phyloP scores from a whole-genome alignment of 352 stramenopile species.

The Pythium scleroteichum region DNA sequence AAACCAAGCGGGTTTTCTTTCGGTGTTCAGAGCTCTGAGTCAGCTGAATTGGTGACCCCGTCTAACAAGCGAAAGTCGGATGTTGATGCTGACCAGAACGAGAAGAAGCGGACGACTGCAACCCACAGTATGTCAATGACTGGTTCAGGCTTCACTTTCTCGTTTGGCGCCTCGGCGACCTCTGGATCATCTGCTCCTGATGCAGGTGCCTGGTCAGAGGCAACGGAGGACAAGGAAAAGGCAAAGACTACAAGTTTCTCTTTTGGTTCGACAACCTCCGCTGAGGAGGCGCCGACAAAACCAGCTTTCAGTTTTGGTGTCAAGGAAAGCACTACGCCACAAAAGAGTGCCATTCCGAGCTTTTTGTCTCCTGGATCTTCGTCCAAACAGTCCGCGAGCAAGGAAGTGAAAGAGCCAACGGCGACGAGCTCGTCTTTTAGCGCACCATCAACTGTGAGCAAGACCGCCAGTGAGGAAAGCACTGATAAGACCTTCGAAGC shows the following conservation, averaged over 20 bases:
- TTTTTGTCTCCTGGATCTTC: constrained; percentile 11
- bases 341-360: constrained; percentile 16
- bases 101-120: constrained; percentile 13
- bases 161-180: constrained; percentile 7
- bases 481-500: background rate
- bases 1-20: constrained; percentile 28
- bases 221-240: background rate
- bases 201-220: background rate
- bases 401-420: constrained; percentile 16
- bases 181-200: background rate
- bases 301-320: constrained; percentile 13
- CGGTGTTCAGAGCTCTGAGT: constrained; percentile 3
- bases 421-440: background rate
- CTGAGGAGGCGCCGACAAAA: constrained; percentile 8
- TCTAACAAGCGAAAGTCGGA: constrained; percentile 15
- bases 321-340: background rate
- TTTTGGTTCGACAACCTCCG: constrained; percentile 7
- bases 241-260: constrained; percentile 4
- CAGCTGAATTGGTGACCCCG: background rate
- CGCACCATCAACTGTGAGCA: background rate
- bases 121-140: background rate
- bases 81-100: background rate
- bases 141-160: constrained; percentile 8
- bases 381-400: background rate
- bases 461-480: background rate